These are phyloP conservation scores for Licmophora abbreviata DNA, from an alignment of 108 stramenopile genomes.

Conservation along the genomic window DNA sequence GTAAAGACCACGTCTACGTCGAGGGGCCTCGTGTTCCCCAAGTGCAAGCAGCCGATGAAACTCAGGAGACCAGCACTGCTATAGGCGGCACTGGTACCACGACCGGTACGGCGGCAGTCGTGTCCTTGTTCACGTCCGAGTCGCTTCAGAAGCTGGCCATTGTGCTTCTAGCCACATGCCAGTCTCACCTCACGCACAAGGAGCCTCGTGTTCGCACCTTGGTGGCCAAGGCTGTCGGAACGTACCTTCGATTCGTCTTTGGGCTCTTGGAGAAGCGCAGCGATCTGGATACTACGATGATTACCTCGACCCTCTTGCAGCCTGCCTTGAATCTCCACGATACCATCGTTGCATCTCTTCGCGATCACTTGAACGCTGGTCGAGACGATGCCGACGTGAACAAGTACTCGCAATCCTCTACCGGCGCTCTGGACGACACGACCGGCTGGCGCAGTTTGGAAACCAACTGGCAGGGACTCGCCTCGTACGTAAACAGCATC, in stretches of 20 bases:
- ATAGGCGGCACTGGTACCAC: conserved; percentile 1
- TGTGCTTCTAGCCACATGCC: conserved; percentile 31
- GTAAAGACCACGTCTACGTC: conserved; percentile 47
- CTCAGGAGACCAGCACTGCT: background rate
- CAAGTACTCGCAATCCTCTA: conserved; percentile 45
- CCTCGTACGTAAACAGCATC: conserved; percentile 63
- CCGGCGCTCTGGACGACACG: conserved; percentile 91
- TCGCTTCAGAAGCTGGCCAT: conserved; percentile 32
- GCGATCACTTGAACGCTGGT: conserved; percentile 36
- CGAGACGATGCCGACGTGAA: conserved; percentile 21
- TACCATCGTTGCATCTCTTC: conserved; percentile 23
- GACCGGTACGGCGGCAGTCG: background rate
- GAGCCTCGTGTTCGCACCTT: conserved; percentile 78
- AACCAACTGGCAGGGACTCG: conserved; percentile 88
- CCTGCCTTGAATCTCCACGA: too few species aligned
- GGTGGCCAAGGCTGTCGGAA: conserved; percentile 72
- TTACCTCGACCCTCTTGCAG: background rate
- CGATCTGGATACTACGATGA: conserved; percentile 8
- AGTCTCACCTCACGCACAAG: conserved; percentile 59
- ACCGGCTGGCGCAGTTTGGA: conserved; percentile 97
- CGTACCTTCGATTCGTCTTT: conserved; percentile 40
- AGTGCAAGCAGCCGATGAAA: conserved; percentile 3
- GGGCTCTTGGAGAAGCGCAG: conserved; percentile 23
- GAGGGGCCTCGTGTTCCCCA: conserved; percentile 78
- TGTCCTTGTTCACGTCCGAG: conserved; percentile 9